Evolutionary conservation across 495 filamentous ascomycete species (phyloP).

Genomic region (Pseudotulostoma volvatum): DNA sequence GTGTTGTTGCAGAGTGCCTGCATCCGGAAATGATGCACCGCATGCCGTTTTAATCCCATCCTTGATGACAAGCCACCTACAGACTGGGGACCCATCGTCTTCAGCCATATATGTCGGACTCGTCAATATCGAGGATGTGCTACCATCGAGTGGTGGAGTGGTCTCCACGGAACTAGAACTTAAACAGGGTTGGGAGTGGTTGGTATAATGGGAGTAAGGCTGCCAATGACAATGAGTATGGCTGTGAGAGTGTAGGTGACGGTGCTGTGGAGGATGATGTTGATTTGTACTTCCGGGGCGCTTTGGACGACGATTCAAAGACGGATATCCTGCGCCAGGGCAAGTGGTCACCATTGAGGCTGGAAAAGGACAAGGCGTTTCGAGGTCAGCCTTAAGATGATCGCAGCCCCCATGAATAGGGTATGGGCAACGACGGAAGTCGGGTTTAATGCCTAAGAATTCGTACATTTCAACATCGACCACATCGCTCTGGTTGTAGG

Average conservation of each 20-base stretch:
- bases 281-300: constrained; percentile 2
- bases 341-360: background rate
- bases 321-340: constrained; percentile 3
- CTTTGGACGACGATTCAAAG: constrained; percentile 2
- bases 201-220: constrained; percentile 26
- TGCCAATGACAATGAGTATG: constrained; percentile 23
- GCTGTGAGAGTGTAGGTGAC: constrained; percentile 8
- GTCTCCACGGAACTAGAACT: constrained; percentile 30
- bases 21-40: constrained; percentile 19
- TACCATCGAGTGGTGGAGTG: constrained; percentile 28
- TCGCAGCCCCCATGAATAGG: no score
- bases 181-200: constrained; percentile 26
- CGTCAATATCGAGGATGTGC: constrained; percentile 23
- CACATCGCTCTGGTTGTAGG: background rate
- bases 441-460: background rate
- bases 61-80: constrained; percentile 20
- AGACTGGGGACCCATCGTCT: constrained; percentile 21
- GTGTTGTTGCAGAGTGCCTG: constrained; percentile 28
- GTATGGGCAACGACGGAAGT: no score
- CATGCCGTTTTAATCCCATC: constrained; percentile 19
- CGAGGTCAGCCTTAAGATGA: no score
- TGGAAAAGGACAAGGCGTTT: background rate
- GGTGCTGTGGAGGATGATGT: constrained; percentile 1
- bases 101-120: constrained; percentile 22
- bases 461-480: background rate